Percentiles rank a stretch among this genome's conserved stretches.
phyloP scores from a whole-genome alignment of 2,329 filamentous ascomycete species.

The Exophiala oligosperma region DNA sequence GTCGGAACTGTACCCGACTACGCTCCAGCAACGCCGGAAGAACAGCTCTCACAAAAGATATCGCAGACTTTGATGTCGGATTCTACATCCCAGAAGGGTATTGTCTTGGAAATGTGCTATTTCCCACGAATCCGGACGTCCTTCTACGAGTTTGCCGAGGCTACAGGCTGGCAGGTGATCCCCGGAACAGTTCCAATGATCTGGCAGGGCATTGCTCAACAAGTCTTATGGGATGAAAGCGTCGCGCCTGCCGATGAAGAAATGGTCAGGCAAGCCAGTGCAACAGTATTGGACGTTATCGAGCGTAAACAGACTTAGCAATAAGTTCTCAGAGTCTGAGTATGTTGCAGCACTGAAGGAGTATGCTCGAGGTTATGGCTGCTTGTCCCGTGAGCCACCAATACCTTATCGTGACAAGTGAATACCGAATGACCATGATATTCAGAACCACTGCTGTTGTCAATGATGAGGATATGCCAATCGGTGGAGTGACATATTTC shows the following conservation, averaged over 20 bases:
- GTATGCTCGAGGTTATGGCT: too few relatives aligned
- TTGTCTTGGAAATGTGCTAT: conserved; percentile 79
- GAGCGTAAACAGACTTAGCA: neutral
- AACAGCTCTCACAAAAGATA: conserved; percentile 26
- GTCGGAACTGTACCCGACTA: conserved; percentile 76
- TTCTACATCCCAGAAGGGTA: conserved; percentile 56
- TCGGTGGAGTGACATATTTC: too few relatives aligned
- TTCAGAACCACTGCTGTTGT: too few relatives aligned
- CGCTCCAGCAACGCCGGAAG: conserved; percentile 62
- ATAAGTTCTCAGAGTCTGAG: too few relatives aligned
- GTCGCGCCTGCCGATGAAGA: conserved; percentile 46
- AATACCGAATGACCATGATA: too few relatives aligned
- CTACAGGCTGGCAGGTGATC: conserved; percentile 69
- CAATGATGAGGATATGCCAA: too few relatives aligned
- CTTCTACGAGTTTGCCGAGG: conserved; percentile 61
- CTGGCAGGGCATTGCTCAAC: conserved; percentile 73
- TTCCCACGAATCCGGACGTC: conserved; percentile 69
- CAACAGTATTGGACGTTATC: neutral
- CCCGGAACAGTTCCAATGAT: conserved; percentile 74
- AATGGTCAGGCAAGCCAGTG: neutral
- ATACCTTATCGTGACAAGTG: too few relatives aligned
- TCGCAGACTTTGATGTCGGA: conserved; percentile 43
- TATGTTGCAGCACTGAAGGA: too few relatives aligned
- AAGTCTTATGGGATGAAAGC: conserved; percentile 61
- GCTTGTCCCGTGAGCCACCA: too few relatives aligned